Base-by-base conservation (phyloP, 176 grass and related monocot species). In the Musa schizocarpa region DNA sequence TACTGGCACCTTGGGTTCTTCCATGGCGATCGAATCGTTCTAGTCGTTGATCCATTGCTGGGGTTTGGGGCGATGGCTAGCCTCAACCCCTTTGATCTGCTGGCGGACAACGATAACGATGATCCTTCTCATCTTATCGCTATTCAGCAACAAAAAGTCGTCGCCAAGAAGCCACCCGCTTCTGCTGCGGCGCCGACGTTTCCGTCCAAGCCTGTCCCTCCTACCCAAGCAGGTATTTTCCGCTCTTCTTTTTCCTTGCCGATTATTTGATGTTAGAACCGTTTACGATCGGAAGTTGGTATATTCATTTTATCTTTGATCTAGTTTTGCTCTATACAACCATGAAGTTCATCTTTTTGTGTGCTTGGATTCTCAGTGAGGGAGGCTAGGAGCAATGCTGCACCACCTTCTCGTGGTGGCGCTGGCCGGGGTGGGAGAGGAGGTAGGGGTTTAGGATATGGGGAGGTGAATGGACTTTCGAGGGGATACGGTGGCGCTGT, bases 111-210 rank as follows among this genome's bases (percentile, higher is more conserved):
- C 29, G 74, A 64, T 4, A 63, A 76, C 11, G 74, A 76, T 57
- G 74, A 76, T 22, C 74, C 74, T 22, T 76, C 74, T 48, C 74
- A 61, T 48, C 34, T 76, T n/a, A 76, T 76, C 74, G 55, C 74
- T 6, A 3, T 43, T 17, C 74, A 76, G 56, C 29, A 24, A 57
- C 74, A 76, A 34, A 76, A 76, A 34, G 27, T 50, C 74, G 74
- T 29, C 16, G 55, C 74, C 57, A 76, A 76, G 74, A 76, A 76
- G 27, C 7, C 74, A 0, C 3, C 19, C 26, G 50, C n/a, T 54
- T 17, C 34, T 10, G 19, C 56, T n/a, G 16, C 27, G 13, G 74
- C 56, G 17, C 17, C 74, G 55, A 9, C 34, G 14, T 34, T 76
- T 9, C 74, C 74, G 16, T 62, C 74, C 19, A 76, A 76, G 74